These are phyloP conservation scores for Coniella lustricola DNA, from an alignment of 2,329 filamentous ascomycete genomes.

Conservation along the genomic window DNA sequence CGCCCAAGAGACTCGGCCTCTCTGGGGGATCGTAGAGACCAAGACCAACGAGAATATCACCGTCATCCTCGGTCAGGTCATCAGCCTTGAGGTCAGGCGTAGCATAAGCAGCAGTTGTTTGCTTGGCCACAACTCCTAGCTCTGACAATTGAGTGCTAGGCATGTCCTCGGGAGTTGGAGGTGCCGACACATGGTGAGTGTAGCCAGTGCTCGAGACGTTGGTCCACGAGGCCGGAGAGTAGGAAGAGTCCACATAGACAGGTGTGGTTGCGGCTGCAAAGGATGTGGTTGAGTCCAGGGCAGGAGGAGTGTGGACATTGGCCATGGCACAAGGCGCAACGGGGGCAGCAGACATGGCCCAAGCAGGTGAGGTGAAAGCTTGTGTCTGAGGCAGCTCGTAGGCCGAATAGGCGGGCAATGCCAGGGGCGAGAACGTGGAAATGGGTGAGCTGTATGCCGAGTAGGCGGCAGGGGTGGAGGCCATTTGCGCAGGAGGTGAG, in stretches of 20 bases:
- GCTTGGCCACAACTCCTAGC: slow-evolving; percentile 34
- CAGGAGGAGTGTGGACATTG: neutral
- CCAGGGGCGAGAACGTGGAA: slow-evolving; percentile 47
- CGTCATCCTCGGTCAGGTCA: slow-evolving; percentile 44
- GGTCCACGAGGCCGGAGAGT: slow-evolving; percentile 12
- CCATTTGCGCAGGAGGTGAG: slow-evolving; percentile 30
- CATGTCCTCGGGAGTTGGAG: slow-evolving; percentile 54
- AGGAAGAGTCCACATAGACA: slow-evolving; percentile 14
- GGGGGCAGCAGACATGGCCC: slow-evolving; percentile 23
- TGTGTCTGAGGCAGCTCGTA: slow-evolving; percentile 29
- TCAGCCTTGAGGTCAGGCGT: slow-evolving; percentile 38
- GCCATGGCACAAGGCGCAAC: neutral
- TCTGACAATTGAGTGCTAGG: slow-evolving; percentile 43
- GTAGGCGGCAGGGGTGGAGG: slow-evolving; percentile 47
- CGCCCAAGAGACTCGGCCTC: slow-evolving; percentile 42
- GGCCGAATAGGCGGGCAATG: slow-evolving; percentile 35
- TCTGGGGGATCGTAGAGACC: slow-evolving; percentile 72
- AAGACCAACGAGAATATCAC: slow-evolving; percentile 73
- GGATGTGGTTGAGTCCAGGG: neutral
- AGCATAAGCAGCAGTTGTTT: slow-evolving; percentile 44
- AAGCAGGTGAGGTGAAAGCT: slow-evolving; percentile 33
- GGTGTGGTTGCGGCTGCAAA: slow-evolving; percentile 5
- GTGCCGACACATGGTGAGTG: slow-evolving; percentile 34
- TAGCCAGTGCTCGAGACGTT: neutral
- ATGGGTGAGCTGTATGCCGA: slow-evolving; percentile 53